Percentiles rank a stretch among this genome's conserved stretches.
phyloP scores from a whole-genome alignment of 2,329 filamentous ascomycete genomes.

The Lasiodiplodia gonubiensis region DNA sequence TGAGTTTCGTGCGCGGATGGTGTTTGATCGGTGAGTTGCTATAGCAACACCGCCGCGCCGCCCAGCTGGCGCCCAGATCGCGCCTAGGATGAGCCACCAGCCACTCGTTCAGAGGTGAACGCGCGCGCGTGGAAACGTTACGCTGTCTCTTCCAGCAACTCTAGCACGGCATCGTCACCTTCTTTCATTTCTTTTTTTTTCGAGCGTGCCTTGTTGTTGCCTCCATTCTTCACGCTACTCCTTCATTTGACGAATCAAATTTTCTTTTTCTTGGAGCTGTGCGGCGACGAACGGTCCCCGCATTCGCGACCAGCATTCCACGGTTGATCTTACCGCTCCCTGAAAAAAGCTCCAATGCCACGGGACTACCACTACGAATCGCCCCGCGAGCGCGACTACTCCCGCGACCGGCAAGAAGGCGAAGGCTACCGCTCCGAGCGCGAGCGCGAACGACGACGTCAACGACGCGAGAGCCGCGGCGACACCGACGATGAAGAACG shows the following conservation, averaged over 20 bases:
- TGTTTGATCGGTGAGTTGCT: slow-evolving; percentile 20
- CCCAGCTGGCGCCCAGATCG: slow-evolving; percentile 2
- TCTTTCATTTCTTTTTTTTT: not conserved
- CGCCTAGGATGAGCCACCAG: slow-evolving; percentile 5
- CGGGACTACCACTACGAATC: slow-evolving; percentile 33
- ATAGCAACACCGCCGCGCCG: slow-evolving; percentile 15
- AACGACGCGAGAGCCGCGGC: not conserved
- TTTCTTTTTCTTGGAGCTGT: not conserved
- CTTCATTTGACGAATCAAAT: not conserved
- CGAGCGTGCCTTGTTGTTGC: not conserved
- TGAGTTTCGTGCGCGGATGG: slow-evolving; percentile 4
- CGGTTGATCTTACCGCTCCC: not conserved
- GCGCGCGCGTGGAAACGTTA: not conserved
- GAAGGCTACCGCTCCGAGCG: slow-evolving; percentile 34
- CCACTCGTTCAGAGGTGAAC: not conserved
- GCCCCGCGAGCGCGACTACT: slow-evolving; percentile 33
- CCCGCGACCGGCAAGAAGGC: slow-evolving; percentile 19
- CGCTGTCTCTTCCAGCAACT: not conserved
- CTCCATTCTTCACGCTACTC: not conserved
- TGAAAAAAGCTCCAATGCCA: slow-evolving; percentile 31
- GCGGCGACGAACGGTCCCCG: not conserved
- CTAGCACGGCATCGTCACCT: not conserved
- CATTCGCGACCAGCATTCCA: not conserved
- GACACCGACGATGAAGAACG: slow-evolving; percentile 11
- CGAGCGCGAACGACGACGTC: slow-evolving; percentile 22